Percentiles rank a stretch among this genome's conserved stretches.
Evolutionary conservation across 768 basidiomycete species (phyloP).

Genomic region (Dioszegia aurantiaca): DNA sequence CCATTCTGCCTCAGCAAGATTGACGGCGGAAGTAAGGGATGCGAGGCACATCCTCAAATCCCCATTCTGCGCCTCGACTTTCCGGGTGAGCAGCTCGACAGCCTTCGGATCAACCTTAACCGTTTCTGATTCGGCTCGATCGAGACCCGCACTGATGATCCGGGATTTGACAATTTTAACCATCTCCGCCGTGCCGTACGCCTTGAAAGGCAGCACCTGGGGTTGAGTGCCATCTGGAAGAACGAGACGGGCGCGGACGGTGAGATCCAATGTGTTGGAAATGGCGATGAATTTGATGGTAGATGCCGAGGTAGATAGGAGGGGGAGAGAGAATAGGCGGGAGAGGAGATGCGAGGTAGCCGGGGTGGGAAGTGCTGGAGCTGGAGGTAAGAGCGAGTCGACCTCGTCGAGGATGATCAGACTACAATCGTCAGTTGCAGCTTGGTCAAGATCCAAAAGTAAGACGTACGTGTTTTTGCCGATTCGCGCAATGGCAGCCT

Average conservation of each 20-base stretch:
- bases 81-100: constrained; percentile 48
- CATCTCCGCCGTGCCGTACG: constrained; percentile 50
- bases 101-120: constrained; percentile 50
- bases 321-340: constrained; percentile 49
- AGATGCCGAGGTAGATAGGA: constrained; percentile 14
- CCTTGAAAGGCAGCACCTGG: constrained; percentile 48
- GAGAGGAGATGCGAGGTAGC: constrained; percentile 47
- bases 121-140: constrained; percentile 13
- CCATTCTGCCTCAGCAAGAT: constrained; percentile 50
- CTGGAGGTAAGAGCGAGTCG: constrained; percentile 49
- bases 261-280: constrained; percentile 53
- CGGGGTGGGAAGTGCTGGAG: constrained; percentile 33
- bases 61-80: constrained; percentile 53
- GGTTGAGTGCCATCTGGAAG: constrained; percentile 43
- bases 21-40: constrained; percentile 43
- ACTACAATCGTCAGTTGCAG: constrained; percentile 21
- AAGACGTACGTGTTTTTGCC: constrained; percentile 22
- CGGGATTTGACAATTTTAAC: constrained; percentile 48
- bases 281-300: constrained; percentile 51
- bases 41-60: constrained; percentile 52
- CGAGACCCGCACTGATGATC: constrained; percentile 22
- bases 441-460: constrained; percentile 1
- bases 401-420: constrained; percentile 53
- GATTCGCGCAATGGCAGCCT: constrained; percentile 16
- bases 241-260: constrained; percentile 46